Base-by-base conservation (phyloP, 768 basidiomycete species). In the Lyophyllum decastes region DNA sequence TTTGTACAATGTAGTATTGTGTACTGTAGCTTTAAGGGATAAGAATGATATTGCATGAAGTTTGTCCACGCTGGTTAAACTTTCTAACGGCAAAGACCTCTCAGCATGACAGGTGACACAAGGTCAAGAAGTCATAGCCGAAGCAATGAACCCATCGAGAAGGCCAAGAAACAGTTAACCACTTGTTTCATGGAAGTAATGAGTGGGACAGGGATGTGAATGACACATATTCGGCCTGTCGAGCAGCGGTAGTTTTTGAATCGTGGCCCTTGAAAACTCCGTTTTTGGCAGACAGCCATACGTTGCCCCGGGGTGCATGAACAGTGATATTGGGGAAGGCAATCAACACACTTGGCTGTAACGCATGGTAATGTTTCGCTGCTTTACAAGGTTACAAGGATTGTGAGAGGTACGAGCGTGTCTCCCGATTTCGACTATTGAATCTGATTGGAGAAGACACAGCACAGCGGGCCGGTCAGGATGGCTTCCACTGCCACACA, bases 401-500 rank as follows among this genome's bases (percentile, higher is more conserved):
- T 19, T 34, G 27, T 49, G 49, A 34, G 34, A 46, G 43, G 30
- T 25, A 2, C 44, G 53, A 17, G 30, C 19, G 34, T 47, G 30
- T 4, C 30, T 47, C 34, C 24, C 30, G 44, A 48, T 27, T 41
- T 41, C 10, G n/a, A 19, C 40, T 19, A 33, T 41, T 43, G 25
- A 25, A 30, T 43, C 49, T 51, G 40, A 51, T 60, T 43, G 30
- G 47, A 60, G 30, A 52, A 46, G 43, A 16, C 22, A 30, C 26
- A 34, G 22, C 53, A 21, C 22, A 50, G 44, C 53, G 58, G 58
- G 17, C 53, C 58, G 53, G 53, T 26, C n/a, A 22, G 47, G 22
- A 25, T 19, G 26, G 12, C 40, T 30, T 45, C 30, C 22, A 17
- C 14, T 34, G 19, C 19, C 27, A 40, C 51, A 34, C 47, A 43